Conservation (phyloP, 768 basidiomycete species). For the Rhodocollybia butyracea region DNA sequence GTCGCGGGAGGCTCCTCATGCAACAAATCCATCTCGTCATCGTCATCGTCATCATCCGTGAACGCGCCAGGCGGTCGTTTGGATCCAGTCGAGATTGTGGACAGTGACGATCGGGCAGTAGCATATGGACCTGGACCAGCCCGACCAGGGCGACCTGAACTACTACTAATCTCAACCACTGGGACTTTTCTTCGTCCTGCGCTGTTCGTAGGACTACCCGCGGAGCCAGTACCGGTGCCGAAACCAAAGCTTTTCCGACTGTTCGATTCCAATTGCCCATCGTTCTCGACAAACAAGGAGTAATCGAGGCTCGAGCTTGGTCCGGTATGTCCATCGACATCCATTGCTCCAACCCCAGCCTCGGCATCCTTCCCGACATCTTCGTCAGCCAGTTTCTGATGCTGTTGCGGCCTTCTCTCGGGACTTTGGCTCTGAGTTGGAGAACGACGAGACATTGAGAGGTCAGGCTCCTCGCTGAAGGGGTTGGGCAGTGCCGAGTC, state of each 20-base stretch:
- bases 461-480: not conserved
- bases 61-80: constrained; percentile 5
- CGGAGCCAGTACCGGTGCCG: not conserved
- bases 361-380: not conserved
- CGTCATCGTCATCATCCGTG: constrained; percentile 3
- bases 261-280: not conserved
- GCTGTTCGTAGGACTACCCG: not conserved
- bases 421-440: not conserved
- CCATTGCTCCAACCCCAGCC: not conserved
- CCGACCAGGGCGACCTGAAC: not conserved
- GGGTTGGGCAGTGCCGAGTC: not conserved
- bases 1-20: not conserved
- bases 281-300: not conserved
- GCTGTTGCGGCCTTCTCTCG: not conserved
- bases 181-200: too few relatives aligned
- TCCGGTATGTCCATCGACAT: not conserved
- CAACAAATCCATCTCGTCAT: not conserved
- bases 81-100: not conserved
- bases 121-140: not conserved
- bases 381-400: not conserved
- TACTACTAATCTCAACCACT: too few relatives aligned
- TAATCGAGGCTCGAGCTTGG: not conserved
- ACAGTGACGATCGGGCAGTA: not conserved
- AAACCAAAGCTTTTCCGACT: not conserved
- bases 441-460: not conserved